phyloP scores from a whole-genome alignment of 257 asterid species.

The Osmanthus fragrans region DNA sequence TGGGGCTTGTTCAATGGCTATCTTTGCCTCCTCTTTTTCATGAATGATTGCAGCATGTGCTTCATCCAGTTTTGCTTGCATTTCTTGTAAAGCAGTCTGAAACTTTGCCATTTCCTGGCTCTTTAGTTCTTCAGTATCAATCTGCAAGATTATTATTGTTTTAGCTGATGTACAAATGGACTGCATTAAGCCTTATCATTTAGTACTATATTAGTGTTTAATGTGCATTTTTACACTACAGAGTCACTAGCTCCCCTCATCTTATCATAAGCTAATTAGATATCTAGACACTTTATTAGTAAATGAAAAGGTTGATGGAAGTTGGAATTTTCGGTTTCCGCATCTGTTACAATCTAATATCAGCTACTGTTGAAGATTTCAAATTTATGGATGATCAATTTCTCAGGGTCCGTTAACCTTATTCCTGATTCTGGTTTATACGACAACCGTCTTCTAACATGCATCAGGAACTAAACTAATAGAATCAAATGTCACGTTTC shows the following conservation, averaged over 20 bases:
- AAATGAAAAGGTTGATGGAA: not conserved
- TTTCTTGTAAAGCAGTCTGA: slow-evolving; percentile 62
- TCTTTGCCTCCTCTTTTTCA: slow-evolving; percentile 82
- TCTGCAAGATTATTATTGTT: slow-evolving; percentile 44
- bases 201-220: not conserved
- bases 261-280: slow-evolving; percentile 13
- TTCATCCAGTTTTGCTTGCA: slow-evolving; percentile 69
- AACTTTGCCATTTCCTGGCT: slow-evolving; percentile 73
- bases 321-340: not conserved
- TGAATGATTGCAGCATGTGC: slow-evolving; percentile 65
- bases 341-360: not conserved
- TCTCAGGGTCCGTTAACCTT: slow-evolving; percentile 7
- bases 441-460: not conserved
- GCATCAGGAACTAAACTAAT: not conserved
- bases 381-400: not conserved
- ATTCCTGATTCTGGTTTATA: not conserved
- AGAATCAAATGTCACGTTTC: not conserved
- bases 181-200: not conserved
- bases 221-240: not conserved
- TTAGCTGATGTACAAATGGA: slow-evolving; percentile 4
- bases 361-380: not conserved
- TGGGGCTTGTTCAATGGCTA: slow-evolving; percentile 89
- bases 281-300: not conserved
- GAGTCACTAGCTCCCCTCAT: slow-evolving; percentile 4
- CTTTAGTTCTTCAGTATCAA: slow-evolving; percentile 86